phyloP scores from a whole-genome alignment of 1,284 basidiomycete species.

The Heliocybe sulcata region DNA sequence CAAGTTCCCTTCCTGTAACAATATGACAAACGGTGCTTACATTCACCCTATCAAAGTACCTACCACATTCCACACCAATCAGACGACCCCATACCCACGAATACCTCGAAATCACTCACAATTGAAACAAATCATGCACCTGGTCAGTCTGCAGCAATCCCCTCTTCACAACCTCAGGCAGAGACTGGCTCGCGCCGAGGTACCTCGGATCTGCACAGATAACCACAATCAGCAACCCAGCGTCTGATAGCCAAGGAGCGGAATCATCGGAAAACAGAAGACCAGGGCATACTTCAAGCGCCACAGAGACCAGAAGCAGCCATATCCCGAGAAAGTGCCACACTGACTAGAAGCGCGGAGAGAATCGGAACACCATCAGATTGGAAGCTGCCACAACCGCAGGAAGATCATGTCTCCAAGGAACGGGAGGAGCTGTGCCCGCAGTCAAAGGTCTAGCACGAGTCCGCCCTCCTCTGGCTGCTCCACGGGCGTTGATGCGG shows the following conservation, averaged over 20 bases:
- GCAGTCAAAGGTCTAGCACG: no score
- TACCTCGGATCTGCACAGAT: background rate
- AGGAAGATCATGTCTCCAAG: no score
- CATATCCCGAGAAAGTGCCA: no score
- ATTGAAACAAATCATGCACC: constrained; percentile 48
- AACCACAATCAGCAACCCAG: background rate
- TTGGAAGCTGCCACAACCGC: no score
- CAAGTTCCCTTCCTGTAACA: background rate
- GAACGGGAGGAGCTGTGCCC: no score
- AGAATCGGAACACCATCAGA: background rate
- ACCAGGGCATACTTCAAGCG: background rate
- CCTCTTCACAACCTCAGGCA: constrained; percentile 34
- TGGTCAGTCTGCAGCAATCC: constrained; percentile 46
- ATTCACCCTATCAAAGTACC: constrained; percentile 48
- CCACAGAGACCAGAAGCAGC: no score
- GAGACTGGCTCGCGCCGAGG: constrained; percentile 10
- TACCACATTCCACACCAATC: constrained; percentile 13
- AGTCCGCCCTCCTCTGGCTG: no score
- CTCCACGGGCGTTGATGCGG: no score
- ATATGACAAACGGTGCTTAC: constrained; percentile 21
- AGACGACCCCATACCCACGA: background rate
- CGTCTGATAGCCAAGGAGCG: background rate
- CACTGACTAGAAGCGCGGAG: background rate
- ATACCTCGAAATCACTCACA: constrained; percentile 28
- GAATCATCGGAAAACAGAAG: background rate